These are phyloP conservation scores for Alternaria hordeiaustralica DNA, from an alignment of 2,329 filamentous ascomycete species.

Conservation along the genomic window DNA sequence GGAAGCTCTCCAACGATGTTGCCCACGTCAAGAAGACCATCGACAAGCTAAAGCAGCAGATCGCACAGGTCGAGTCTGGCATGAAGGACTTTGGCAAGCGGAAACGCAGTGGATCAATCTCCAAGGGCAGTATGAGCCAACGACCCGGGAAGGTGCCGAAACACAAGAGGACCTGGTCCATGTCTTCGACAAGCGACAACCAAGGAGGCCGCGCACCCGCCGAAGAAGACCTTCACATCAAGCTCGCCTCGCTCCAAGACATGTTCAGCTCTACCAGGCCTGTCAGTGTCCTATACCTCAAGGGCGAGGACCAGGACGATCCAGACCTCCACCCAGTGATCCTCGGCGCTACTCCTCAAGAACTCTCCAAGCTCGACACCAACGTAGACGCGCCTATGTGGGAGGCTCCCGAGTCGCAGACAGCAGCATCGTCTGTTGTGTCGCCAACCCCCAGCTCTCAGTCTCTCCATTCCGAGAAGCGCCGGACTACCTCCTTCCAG, in stretches of 20 bases:
- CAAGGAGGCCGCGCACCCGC: constrained; percentile 52
- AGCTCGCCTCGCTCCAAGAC: constrained; percentile 78
- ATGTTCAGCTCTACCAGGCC: constrained; percentile 88
- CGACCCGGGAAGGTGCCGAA: constrained; percentile 83
- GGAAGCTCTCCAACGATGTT: constrained; percentile 92
- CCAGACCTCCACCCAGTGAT: constrained; percentile 79
- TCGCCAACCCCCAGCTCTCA: constrained; percentile 58
- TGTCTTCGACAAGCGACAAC: constrained; percentile 71
- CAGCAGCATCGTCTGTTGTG: constrained; percentile 60
- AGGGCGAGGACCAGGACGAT: constrained; percentile 79
- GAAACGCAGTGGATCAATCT: constrained; percentile 63
- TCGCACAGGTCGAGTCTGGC: constrained; percentile 73
- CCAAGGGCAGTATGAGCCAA: constrained; percentile 56
- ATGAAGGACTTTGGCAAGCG: constrained; percentile 66
- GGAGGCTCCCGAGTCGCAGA: constrained; percentile 61
- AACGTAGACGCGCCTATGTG: constrained; percentile 52
- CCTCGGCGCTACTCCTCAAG: constrained; percentile 70
- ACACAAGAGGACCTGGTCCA: constrained; percentile 94
- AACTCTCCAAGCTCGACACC: constrained; percentile 62
- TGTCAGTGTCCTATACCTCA: constrained; percentile 77
- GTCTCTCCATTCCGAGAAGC: constrained; percentile 51
- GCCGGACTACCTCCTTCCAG: constrained; percentile 53
- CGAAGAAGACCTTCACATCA: constrained; percentile 77
- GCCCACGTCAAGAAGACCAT: constrained; percentile 96
- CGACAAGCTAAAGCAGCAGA: constrained; percentile 94